These are phyloP conservation scores for Diaporthe eres DNA, from an alignment of 2,329 filamentous ascomycete species.

Conservation along the genomic window DNA sequence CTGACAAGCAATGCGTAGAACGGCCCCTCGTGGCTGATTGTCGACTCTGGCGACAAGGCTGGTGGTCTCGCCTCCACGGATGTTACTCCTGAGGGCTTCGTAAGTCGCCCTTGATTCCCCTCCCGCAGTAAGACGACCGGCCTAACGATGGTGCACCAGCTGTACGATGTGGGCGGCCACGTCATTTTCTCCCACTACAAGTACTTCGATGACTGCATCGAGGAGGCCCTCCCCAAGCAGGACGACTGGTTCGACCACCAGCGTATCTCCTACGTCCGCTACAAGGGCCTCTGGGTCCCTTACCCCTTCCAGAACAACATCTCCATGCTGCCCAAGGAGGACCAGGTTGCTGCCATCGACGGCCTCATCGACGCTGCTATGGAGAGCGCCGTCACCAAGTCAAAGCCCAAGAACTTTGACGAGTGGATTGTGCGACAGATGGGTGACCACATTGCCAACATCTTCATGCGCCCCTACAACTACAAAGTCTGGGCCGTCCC, in stretches of 20 bases:
- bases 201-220: slow-evolving; percentile 99
- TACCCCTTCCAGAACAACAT: slow-evolving; percentile 99
- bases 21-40: slow-evolving; percentile 94
- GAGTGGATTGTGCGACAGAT: slow-evolving; percentile 97
- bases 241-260: slow-evolving; percentile 98
- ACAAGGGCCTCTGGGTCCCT: slow-evolving; percentile 95
- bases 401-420: slow-evolving; percentile 96
- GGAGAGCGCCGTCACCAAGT: slow-evolving; percentile 86
- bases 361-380: slow-evolving; percentile 96
- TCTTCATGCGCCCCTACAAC: slow-evolving; percentile 99
- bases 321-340: slow-evolving; percentile 96
- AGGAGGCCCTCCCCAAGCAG: slow-evolving; percentile 94
- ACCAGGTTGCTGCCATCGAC: slow-evolving; percentile 94
- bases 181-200: slow-evolving; percentile 99
- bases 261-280: slow-evolving; percentile 98
- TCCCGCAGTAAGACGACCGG: not conserved
- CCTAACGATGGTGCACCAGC: slow-evolving; percentile 63
- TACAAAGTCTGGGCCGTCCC: slow-evolving; percentile 99
- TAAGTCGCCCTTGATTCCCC: slow-evolving; percentile 63
- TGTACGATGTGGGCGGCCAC: slow-evolving; percentile 98
- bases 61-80: slow-evolving; percentile 98
- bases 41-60: slow-evolving; percentile 91
- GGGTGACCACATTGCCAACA: slow-evolving; percentile 89
- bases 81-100: slow-evolving; percentile 94
- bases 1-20: slow-evolving; percentile 69